Conservation (phyloP, 129 eudicot genomes). For the Saposhnikovia divaricata region DNA sequence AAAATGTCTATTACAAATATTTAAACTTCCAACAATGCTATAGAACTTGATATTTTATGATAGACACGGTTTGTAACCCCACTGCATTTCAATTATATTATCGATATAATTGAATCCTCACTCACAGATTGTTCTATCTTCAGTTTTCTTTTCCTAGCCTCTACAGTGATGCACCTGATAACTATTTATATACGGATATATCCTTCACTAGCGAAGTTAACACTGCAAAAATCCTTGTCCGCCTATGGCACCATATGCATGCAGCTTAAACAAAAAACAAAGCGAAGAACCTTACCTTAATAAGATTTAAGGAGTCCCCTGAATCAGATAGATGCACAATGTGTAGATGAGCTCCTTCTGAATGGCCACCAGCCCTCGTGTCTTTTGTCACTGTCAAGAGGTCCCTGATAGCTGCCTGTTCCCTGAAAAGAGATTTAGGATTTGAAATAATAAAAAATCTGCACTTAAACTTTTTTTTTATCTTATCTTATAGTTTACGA, state of each 20-base stretch:
- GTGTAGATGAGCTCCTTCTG: conserved; percentile 98
- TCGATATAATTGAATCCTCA: not conserved
- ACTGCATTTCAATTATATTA: not conserved
- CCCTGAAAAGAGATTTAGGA: conserved; percentile 41
- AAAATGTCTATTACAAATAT: not conserved
- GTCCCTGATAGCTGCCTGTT: conserved; percentile 86
- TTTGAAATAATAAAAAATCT: not conserved
- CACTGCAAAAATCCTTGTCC: not conserved
- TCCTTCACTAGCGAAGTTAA: not conserved
- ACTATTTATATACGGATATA: not conserved
- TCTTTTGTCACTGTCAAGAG: conserved; percentile 59
- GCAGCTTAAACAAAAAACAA: not conserved
- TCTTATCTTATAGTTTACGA: not conserved
- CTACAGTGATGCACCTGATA: not conserved
- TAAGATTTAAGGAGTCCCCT: conserved; percentile 58
- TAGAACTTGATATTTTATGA: not conserved
- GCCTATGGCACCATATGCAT: not conserved
- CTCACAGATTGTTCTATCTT: not conserved
- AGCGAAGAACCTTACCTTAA: conserved; percentile 39
- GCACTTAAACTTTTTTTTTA: not conserved
- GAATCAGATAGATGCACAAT: conserved; percentile 92
- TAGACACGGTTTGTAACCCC: not conserved
- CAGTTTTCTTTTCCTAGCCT: not conserved
- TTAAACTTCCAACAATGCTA: not conserved
- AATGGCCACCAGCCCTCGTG: conserved; percentile 65